Evolutionary conservation across 1,284 basidiomycete species (phyloP).

Genomic region (Amylostereum chailletii): DNA sequence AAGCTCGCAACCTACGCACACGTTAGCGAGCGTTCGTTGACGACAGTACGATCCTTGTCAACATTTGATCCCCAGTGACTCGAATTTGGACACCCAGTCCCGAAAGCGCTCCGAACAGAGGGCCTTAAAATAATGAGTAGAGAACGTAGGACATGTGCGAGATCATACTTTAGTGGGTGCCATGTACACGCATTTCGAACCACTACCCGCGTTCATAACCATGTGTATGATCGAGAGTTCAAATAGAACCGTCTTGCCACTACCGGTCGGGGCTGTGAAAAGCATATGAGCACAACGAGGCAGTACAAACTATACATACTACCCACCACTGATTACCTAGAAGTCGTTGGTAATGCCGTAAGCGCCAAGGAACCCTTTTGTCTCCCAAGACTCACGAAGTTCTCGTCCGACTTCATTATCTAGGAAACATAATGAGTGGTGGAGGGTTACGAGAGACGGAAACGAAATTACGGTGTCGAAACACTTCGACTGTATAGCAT

Average conservation of each 20-base stretch:
- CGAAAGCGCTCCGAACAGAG: slow-evolving; percentile 78
- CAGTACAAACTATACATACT: slow-evolving; percentile 1
- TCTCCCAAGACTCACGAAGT: slow-evolving; percentile 44
- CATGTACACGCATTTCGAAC: slow-evolving; percentile 80
- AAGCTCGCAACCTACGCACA: slow-evolving; percentile 71
- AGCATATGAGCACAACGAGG: slow-evolving; percentile 4
- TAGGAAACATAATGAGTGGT: slow-evolving; percentile 20
- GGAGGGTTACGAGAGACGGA: neutral
- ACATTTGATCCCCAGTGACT: slow-evolving; percentile 69
- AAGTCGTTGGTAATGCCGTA: neutral
- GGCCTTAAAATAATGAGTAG: slow-evolving; percentile 40
- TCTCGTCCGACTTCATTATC: slow-evolving; percentile 64
- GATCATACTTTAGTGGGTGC: slow-evolving; percentile 80
- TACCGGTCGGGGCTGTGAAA: slow-evolving; percentile 75
- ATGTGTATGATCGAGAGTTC: slow-evolving; percentile 84
- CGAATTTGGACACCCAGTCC: slow-evolving; percentile 84
- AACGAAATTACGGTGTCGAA: slow-evolving; percentile 55
- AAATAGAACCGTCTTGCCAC: slow-evolving; percentile 91
- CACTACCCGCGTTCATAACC: slow-evolving; percentile 38
- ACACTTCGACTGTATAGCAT: slow-evolving; percentile 81
- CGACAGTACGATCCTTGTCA: too few relatives aligned
- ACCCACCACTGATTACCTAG: slow-evolving; percentile 70
- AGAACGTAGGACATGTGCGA: neutral
- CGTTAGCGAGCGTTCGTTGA: too few relatives aligned
- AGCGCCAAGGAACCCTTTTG: neutral